Conservation (phyloP, 345 rosid genomes). For the Acer campestre region DNA sequence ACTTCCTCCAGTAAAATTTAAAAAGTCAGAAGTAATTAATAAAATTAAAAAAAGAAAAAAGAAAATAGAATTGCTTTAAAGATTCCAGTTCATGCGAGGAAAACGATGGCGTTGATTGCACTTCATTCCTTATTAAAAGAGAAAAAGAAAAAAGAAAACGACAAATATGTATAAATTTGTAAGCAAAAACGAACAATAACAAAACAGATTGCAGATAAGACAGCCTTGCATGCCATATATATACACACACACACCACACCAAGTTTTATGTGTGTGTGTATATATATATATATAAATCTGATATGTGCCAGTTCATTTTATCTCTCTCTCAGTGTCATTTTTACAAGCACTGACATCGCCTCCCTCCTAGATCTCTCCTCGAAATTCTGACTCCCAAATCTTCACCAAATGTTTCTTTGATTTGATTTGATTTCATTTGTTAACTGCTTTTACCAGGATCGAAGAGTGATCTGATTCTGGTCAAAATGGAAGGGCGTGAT, state of each 20-base stretch:
- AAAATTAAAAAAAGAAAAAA: not conserved
- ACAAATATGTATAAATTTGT: not conserved
- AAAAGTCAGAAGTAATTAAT: constrained; percentile 10
- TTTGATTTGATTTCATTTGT: constrained; percentile 1
- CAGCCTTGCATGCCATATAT: constrained; percentile 20
- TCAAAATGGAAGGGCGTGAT: constrained; percentile 80
- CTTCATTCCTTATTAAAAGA: constrained; percentile 39
- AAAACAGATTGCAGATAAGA: constrained; percentile 21
- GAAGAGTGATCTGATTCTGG: constrained; percentile 11
- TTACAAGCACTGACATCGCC: constrained; percentile 31
- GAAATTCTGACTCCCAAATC: constrained; percentile 17
- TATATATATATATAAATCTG: not conserved
- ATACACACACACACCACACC: not conserved
- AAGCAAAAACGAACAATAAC: constrained; percentile 14
- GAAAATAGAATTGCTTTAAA: constrained; percentile 11
- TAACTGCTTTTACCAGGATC: not conserved
- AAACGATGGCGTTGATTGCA: constrained; percentile 48
- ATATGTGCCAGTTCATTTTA: constrained; percentile 35
- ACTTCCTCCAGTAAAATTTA: not conserved
- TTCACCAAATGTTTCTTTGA: constrained; percentile 18
- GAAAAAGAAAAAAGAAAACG: not conserved
- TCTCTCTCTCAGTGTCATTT: constrained; percentile 19
- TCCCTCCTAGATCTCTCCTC: constrained; percentile 39
- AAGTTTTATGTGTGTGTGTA: not conserved
- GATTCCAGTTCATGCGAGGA: constrained; percentile 41